These are phyloP conservation scores for Trichosporon sp. DNA, from an alignment of 1,284 basidiomycete species.

Conservation along the genomic window DNA sequence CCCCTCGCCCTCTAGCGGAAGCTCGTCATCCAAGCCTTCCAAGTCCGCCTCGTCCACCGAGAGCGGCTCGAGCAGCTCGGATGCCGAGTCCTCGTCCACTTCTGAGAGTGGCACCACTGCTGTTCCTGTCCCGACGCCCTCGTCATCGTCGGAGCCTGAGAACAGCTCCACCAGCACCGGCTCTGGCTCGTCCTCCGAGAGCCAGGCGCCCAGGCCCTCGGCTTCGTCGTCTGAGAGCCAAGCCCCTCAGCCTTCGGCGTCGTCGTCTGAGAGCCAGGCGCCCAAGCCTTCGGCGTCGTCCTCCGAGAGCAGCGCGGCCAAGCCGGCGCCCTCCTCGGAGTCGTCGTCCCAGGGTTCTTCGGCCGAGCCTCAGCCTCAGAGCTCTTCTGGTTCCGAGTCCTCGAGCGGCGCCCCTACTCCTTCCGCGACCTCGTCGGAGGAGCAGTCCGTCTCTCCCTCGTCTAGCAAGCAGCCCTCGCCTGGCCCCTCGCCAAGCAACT, in stretches of 20 bases:
- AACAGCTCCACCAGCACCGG: no score
- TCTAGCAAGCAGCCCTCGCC: background rate
- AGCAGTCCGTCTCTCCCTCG: background rate
- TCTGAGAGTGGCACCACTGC: conserved; percentile 5
- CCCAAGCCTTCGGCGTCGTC: background rate
- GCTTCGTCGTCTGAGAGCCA: background rate
- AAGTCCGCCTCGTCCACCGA: conserved; percentile 10
- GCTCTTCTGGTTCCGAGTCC: conserved; percentile 2
- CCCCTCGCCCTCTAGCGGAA: background rate
- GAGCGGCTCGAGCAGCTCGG: background rate
- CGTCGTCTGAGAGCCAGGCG: background rate
- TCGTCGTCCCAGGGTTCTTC: background rate
- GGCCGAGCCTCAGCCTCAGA: background rate
- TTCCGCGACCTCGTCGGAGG: background rate
- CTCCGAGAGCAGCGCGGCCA: background rate
- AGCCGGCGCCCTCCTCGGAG: background rate
- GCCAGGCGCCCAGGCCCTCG: background rate
- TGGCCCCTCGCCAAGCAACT: background rate
- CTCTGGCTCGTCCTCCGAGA: background rate
- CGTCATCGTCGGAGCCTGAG: background rate
- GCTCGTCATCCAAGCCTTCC: background rate
- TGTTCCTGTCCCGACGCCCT: background rate
- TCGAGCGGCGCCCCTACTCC: conserved; percentile 1
- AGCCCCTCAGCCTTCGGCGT: no score
- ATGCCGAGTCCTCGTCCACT: background rate